These are phyloP conservation scores for Kurtzmaniella natalensis DNA, from an alignment of 1,139 yeast genomes.

Conservation along the genomic window DNA sequence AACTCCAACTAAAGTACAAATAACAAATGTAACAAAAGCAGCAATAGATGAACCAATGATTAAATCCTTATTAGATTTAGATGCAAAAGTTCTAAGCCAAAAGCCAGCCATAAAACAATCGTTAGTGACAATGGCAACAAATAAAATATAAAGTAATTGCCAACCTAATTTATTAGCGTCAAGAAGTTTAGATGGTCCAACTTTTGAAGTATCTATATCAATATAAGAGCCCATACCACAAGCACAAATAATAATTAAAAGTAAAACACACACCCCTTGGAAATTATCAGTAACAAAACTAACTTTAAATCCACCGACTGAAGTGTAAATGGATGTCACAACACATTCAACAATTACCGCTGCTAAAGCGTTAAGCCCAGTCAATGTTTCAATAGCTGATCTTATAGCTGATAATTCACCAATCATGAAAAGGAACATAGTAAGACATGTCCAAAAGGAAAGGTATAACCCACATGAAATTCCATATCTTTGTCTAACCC, in stretches of 20 bases:
- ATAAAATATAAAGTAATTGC: slow-evolving; percentile 81
- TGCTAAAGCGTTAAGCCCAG: slow-evolving; percentile 76
- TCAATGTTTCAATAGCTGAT: slow-evolving; percentile 69
- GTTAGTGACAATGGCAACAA: slow-evolving; percentile 84
- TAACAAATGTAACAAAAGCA: slow-evolving; percentile 55
- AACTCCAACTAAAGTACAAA: slow-evolving; percentile 70
- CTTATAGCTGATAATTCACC: slow-evolving; percentile 82
- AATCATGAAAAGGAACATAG: slow-evolving; percentile 84
- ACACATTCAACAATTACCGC: slow-evolving; percentile 83
- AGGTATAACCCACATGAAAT: slow-evolving; percentile 65
- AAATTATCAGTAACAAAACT: slow-evolving; percentile 85
- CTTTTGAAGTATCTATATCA: slow-evolving; percentile 57
- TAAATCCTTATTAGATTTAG: slow-evolving; percentile 71
- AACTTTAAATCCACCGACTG: slow-evolving; percentile 85
- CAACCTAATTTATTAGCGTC: slow-evolving; percentile 73
- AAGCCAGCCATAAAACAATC: slow-evolving; percentile 89
- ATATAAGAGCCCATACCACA: slow-evolving; percentile 80
- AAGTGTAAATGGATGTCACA: slow-evolving; percentile 82
- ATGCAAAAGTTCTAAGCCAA: slow-evolving; percentile 93
- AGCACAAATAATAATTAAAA: slow-evolving; percentile 65
- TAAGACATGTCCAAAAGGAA: slow-evolving; percentile 77
- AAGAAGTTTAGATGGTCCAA: slow-evolving; percentile 63
- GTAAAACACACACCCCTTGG: slow-evolving; percentile 73
- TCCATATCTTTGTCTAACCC: slow-evolving; percentile 86
- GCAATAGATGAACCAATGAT: slow-evolving; percentile 74